phyloP scores from a whole-genome alignment of 371 early-diverging fungal species.

The Mortierella sp. region DNA sequence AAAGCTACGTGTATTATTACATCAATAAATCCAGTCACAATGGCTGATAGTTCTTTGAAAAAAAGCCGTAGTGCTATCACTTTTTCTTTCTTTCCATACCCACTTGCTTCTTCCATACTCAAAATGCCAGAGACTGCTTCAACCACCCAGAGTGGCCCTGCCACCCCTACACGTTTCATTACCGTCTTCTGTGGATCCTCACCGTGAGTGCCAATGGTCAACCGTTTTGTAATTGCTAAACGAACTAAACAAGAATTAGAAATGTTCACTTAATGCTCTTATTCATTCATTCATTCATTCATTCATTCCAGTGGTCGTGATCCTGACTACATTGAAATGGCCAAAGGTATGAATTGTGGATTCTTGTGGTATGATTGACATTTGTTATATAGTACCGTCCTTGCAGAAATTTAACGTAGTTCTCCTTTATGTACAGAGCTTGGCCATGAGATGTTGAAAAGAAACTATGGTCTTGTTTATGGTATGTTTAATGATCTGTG shows the following conservation, averaged over 20 bases:
- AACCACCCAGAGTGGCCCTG: neutral
- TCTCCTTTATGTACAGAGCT: slow-evolving; percentile 55
- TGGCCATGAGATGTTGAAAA: slow-evolving; percentile 71
- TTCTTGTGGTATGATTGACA: neutral
- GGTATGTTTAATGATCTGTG: slow-evolving; percentile 58
- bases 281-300: neutral
- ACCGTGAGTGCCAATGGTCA: slow-evolving; percentile 54
- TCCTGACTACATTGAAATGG: slow-evolving; percentile 68
- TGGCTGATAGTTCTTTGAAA: no score
- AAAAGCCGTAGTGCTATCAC: no score
- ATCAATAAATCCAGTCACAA: neutral
- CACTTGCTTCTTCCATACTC: neutral
- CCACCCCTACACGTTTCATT: slow-evolving; percentile 62
- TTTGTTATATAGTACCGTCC: neutral
- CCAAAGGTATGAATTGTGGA: slow-evolving; percentile 57
- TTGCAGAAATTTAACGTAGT: neutral
- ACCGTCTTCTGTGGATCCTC: slow-evolving; percentile 86
- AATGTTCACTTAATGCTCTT: neutral
- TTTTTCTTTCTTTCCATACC: slow-evolving; percentile 1
- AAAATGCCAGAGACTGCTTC: slow-evolving; percentile 24
- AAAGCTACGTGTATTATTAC: no score
- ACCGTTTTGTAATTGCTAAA: neutral
- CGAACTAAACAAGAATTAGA: neutral
- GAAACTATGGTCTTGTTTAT: slow-evolving; percentile 83
- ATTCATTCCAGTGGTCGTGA: slow-evolving; percentile 58